Percentiles rank a stretch among this genome's conserved stretches.
Conservation (phyloP, 129 eudicot species). For the Artemisia argyi region DNA sequence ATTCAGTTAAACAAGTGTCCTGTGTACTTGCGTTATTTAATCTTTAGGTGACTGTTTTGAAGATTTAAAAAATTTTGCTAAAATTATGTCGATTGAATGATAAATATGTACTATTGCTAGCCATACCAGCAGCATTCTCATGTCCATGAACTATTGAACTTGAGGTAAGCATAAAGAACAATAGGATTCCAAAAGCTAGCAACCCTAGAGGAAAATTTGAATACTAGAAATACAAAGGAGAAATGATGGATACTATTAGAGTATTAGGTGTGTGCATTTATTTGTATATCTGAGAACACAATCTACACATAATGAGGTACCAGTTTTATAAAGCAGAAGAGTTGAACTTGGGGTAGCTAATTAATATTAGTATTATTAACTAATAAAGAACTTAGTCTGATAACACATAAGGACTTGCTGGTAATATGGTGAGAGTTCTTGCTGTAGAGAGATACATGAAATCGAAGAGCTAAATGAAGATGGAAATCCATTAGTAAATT, state of each 20-base stretch:
- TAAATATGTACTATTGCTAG: slow-evolving; percentile 3
- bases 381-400: background rate
- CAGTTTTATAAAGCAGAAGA: background rate
- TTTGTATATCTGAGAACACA: background rate
- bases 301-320: background rate
- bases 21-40: slow-evolving; percentile 7
- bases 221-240: background rate
- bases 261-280: background rate
- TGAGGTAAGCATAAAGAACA: slow-evolving; percentile 1
- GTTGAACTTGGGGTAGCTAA: background rate
- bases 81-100: background rate
- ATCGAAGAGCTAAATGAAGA: background rate
- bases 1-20: slow-evolving; percentile 15
- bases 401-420: background rate
- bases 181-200: background rate
- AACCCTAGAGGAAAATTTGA: slow-evolving; percentile 12
- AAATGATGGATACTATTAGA: slow-evolving; percentile 1
- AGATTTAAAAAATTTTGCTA: background rate
- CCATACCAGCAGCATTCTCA: slow-evolving; percentile 15
- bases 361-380: background rate
- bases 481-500: background rate
- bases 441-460: background rate
- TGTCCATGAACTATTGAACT: slow-evolving; percentile 18
- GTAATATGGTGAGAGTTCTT: background rate
- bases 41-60: slow-evolving; percentile 14